Base-by-base conservation (phyloP, 495 filamentous ascomycete species). In the Xylaria sp. region DNA sequence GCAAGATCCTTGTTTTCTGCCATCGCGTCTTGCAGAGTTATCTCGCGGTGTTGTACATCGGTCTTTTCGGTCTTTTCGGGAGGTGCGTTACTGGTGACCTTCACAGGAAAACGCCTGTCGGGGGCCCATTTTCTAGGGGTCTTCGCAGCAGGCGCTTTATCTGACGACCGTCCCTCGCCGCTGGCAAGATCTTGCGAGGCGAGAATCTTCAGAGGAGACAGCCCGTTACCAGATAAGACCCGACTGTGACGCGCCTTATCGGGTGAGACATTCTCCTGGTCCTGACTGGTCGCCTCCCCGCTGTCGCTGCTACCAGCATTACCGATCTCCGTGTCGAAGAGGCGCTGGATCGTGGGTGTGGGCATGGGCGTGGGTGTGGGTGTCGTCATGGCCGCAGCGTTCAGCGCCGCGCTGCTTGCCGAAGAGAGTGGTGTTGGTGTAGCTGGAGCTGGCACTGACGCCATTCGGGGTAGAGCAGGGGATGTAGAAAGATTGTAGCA, bases 91-190 rank as follows among this genome's bases (percentile, higher is more conserved):
- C 70, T 72, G 72, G 74, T 84, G 67, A 85, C 73, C 73, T 82
- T 85, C 70, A 88, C 83, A 19, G 86, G 86, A 69, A 88, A 88
- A 50, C 86, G 80, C 76, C 84, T 85, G 61, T 86, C 85, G n/a
- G 85, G 85, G 0, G 77, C 80, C 57, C 84, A 69, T 72, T 86
- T 88, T 61, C 85, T 77, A 1, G 85, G 79, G 72, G 83, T 84
- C 72, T 82, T 72, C 31, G 71, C 15, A 11, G 72, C 69, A 0
- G 80, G 79, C 3, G 79, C 33, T 12, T 76, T 74, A 14, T 57
- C 66, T 14, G 73, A 55, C 4, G 76, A 59, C 41, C 70, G 76
- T 69, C 74, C 53, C 62, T 81, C 75, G 61, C 72, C 44, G 73
- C 35, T 41, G 8, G 58, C 46, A 24, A 74, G 24, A 70, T 67